Base-by-base conservation (phyloP, 768 basidiomycete genomes). In the Candolleomyces eurysporus region DNA sequence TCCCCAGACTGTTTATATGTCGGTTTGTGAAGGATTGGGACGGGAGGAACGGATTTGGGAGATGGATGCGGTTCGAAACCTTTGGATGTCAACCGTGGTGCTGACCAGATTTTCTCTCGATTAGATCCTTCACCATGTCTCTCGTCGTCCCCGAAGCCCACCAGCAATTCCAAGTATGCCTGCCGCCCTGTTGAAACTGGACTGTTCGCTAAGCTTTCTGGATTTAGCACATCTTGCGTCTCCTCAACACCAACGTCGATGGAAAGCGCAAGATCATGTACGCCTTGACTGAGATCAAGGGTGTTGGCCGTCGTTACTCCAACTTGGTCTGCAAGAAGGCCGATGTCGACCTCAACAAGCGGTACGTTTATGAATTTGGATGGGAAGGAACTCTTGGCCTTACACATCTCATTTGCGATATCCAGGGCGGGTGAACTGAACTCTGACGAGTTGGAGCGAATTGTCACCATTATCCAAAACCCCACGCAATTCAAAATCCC, bases 251-350 rank as follows among this genome's bases (percentile, higher is more conserved):
- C 76, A 98, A 98, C 82, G 97, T 99, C 67, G 96, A 98, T 78
- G 97, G 97, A 68, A 96, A 96, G 76, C 89, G 97, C 70, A 99
- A 99, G 83, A 91, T 99, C 78, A 98, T 94, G 92, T 98, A 94
- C 77, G 96, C 97, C 71, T 76, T 98, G 82, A 98, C 97, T 52
- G 97, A 99, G 83, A 99, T 99, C 85, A 98, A 98, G 85, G 97
- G 97, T 87, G 97, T 99, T 63, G 97, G 97, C 71, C 90, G 97
- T 66, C 91, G 97, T 58, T 99, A 98, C 81, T 89, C 97, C 73
- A 98, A 98, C 81, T 79, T 98, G 71, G 96, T 98, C 68, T 98
- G 97, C 88, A 98, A 98, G 82, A 99, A 99, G 84, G 97, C 97
- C 64, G 97, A 98, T 81, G 94, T 99, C 46, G 96, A 98, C 73